Percentiles rank a stretch among this genome's conserved stretches.
Evolutionary conservation across 805 yeast genomes (phyloP).

Genomic region (Yamadazyma olivae): DNA sequence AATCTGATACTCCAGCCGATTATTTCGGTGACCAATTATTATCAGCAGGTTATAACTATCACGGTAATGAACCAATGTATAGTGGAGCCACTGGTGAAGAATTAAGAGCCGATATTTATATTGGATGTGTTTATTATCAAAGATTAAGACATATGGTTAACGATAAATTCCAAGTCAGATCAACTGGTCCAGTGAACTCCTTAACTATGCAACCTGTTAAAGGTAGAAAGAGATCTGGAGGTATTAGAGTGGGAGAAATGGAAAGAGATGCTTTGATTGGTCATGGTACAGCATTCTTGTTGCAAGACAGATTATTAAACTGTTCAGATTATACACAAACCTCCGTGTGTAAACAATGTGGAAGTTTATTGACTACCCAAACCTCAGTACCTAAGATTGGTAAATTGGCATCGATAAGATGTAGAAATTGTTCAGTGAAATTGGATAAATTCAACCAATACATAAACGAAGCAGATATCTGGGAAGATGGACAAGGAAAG

Average conservation of each 20-base stretch:
- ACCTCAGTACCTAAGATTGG: conserved; percentile 91
- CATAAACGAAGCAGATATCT: conserved; percentile 68
- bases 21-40: conserved; percentile 91
- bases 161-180: conserved; percentile 98
- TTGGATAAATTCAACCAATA: conserved; percentile 54
- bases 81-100: conserved; percentile 99
- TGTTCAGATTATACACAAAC: conserved; percentile 96
- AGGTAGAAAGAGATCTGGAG: conserved; percentile 98
- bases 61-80: conserved; percentile 98
- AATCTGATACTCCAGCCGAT: conserved; percentile 94
- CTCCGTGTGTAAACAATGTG: conserved; percentile 87
- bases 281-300: conserved; percentile 92
- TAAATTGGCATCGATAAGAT: conserved; percentile 68
- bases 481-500: conserved; percentile 98
- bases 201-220: conserved; percentile 99
- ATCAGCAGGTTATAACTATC: conserved; percentile 91
- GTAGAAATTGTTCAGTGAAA: conserved; percentile 85
- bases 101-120: conserved; percentile 89
- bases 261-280: conserved; percentile 99
- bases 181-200: conserved; percentile 96
- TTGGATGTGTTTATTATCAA: conserved; percentile 97
- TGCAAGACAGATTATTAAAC: conserved; percentile 92
- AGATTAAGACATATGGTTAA: conserved; percentile 99
- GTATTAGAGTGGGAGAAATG: conserved; percentile 99
- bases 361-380: conserved; percentile 87